Base-by-base conservation (phyloP, 768 basidiomycete genomes). In the Omphalotus guepiniiformis region DNA sequence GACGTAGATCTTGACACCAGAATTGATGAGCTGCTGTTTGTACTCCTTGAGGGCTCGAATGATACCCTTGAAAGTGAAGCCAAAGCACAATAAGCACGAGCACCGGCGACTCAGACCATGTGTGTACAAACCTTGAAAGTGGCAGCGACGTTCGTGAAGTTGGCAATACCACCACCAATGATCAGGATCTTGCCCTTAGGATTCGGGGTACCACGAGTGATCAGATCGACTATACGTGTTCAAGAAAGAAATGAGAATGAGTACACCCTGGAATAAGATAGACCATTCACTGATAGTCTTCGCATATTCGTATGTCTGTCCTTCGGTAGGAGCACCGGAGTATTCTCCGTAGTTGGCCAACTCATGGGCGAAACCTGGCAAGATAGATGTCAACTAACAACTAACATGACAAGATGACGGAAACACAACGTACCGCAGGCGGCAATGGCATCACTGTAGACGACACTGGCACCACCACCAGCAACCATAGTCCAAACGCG, bases 401-500 rank as follows among this genome's bases (percentile, higher is more conserved):
- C n/a, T n/a, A n/a, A 61, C 93, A 91, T 5, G 95, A 94, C 30
- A 11, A 34, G 51, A 84, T 85, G 56, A 88, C 88, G 53, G 86
- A 86, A 60, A 88, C 85, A 13, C 79, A 82, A 68, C 84, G 83
- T 50, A 85, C 83, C 53, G 71, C 64, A n/a, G n/a, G 48, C 53
- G 43, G 85, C 85, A 52, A 88, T 88, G 54, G 87, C 86, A 53
- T 88, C 86, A 6, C 74, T 76, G 60, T 83, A 83, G 34, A 82
- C 79, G 53, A 83, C 80, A 6, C 77, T 80, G 18, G 81, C 80
- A 74, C 92, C 92, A 62, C 96, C 96, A 72, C 95, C 96, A 46
- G 96, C 95, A 47, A 99, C 96, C 95, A 98, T 98, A 57, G 96
- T 98, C 96, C 96, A 99, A 55, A 99, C 83, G 52, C 94, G 88